A percentile compares a stretch with the other conserved stretches of the same genome.
Conservation (phyloP, 208 protist genomes). For the Leishmania major region DNA sequence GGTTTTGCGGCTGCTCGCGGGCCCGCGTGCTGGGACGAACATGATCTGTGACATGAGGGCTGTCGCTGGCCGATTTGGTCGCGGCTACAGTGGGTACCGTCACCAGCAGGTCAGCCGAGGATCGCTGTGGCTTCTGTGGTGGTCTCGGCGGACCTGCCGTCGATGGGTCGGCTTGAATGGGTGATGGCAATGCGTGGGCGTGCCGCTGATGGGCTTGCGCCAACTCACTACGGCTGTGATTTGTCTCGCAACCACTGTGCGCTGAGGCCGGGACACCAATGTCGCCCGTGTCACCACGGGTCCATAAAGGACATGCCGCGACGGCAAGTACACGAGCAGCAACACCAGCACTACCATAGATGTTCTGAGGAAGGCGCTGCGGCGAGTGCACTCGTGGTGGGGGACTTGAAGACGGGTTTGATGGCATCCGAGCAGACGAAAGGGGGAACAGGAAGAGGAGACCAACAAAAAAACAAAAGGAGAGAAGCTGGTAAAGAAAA, state of each 20-base stretch:
- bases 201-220: not conserved
- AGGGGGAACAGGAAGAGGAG: not conserved
- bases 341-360: not conserved
- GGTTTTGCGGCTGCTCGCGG: not conserved
- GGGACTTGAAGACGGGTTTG: not conserved
- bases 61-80: not conserved
- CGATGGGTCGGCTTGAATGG: not conserved
- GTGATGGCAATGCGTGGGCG: not conserved
- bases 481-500: not conserved
- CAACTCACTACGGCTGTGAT: not conserved
- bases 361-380: constrained; percentile 12
- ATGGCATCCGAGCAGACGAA: constrained; percentile 16
- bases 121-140: not conserved
- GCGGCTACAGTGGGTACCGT: not conserved
- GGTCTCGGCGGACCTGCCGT: not conserved
- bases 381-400: constrained; percentile 17
- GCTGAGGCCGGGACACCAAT: not conserved
- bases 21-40: not conserved
- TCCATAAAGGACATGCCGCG: not conserved
- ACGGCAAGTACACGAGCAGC: not conserved
- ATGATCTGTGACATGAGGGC: not conserved
- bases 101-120: not conserved
- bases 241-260: not conserved
- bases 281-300: not conserved
- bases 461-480: no score